Percentiles rank a stretch among this genome's conserved stretches.
Conservation (phyloP, 1,139 yeast species). For the Cylindricascospora bacillispora region DNA sequence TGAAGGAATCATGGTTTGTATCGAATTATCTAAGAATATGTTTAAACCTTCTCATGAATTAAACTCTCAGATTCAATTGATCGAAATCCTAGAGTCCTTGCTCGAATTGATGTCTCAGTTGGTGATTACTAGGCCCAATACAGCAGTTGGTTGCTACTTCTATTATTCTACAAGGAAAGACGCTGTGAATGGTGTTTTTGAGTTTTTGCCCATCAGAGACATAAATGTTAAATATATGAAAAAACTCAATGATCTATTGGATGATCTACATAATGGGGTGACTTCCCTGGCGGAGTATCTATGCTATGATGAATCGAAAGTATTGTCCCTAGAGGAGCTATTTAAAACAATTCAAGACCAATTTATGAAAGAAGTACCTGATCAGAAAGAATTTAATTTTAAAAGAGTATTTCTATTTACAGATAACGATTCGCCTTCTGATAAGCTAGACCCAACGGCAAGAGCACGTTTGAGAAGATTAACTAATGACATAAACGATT, state of each 20-base stretch:
- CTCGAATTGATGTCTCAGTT: constrained; percentile 44
- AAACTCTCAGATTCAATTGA: constrained; percentile 32
- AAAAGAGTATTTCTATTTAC: constrained; percentile 44
- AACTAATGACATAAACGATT: constrained; percentile 46
- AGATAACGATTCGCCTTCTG: constrained; percentile 43
- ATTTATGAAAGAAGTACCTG: constrained; percentile 22
- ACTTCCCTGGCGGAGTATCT: no score
- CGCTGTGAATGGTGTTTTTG: constrained; percentile 25
- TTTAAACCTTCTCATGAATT: constrained; percentile 29
- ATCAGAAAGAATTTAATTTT: constrained; percentile 28
- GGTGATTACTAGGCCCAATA: constrained; percentile 44
- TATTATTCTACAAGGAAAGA: constrained; percentile 34
- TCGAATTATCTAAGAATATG: constrained; percentile 45
- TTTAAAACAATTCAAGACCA: constrained; percentile 29
- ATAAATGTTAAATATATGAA: constrained; percentile 32
- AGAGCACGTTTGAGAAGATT: constrained; percentile 40
- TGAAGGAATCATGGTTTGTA: constrained; percentile 51
- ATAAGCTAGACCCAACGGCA: constrained; percentile 24
- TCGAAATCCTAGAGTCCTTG: constrained; percentile 41
- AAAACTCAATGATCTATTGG: constrained; percentile 27
- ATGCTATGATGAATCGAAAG: constrained; percentile 18
- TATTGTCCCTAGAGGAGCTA: constrained; percentile 21
- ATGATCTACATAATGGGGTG: constrained; percentile 18
- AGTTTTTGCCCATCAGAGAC: constrained; percentile 29
- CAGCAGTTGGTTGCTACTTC: constrained; percentile 57